These are phyloP conservation scores for Picochlorum sp. DNA, from an alignment of 139 green algal species.

Conservation along the genomic window DNA sequence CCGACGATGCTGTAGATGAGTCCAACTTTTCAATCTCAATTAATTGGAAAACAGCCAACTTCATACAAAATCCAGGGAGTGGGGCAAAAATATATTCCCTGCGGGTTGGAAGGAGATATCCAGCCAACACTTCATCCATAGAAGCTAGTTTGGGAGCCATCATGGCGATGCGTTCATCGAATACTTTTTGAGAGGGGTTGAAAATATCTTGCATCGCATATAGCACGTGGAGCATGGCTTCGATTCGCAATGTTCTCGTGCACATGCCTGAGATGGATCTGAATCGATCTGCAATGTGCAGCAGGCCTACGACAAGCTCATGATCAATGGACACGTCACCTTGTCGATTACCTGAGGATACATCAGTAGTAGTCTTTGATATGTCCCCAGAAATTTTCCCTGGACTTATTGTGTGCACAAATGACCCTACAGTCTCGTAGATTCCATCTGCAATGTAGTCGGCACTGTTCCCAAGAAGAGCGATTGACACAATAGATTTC, in stretches of 20 bases:
- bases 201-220: constrained; percentile 27
- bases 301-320: constrained; percentile 19
- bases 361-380: background rate
- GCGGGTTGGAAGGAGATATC: constrained; percentile 33
- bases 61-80: constrained; percentile 33
- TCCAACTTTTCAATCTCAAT: constrained; percentile 42
- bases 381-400: background rate
- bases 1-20: constrained; percentile 42
- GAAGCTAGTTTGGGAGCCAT: constrained; percentile 16
- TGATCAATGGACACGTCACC: constrained; percentile 15
- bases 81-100: constrained; percentile 47
- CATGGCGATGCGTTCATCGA: background rate
- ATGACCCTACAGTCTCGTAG: constrained; percentile 11
- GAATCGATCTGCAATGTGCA: constrained; percentile 42
- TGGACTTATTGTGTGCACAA: background rate
- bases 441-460: constrained; percentile 48
- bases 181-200: background rate
- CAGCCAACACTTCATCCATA: constrained; percentile 43
- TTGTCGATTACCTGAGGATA: background rate
- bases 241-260: constrained; percentile 47
- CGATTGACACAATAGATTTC: constrained; percentile 23
- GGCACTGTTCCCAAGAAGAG: constrained; percentile 36
- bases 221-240: constrained; percentile 47
- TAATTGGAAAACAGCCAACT: constrained; percentile 51
- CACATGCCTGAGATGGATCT: constrained; percentile 47